Evolutionary conservation across 495 filamentous ascomycete species (phyloP).

Genomic region (Delitschia confertaspora): DNA sequence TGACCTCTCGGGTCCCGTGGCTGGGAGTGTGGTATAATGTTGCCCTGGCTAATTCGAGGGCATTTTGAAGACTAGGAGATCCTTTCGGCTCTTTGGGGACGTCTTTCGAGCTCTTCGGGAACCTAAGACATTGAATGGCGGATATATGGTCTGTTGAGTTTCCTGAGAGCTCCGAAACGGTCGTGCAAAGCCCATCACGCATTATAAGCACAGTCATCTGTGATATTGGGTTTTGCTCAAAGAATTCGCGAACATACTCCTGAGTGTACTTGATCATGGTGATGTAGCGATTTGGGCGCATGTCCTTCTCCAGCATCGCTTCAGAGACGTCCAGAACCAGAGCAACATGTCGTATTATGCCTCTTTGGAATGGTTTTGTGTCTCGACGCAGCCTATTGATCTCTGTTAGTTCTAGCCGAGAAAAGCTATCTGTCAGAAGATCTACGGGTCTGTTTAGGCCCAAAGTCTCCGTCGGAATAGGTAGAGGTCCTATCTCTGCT

Average conservation of each 20-base stretch:
- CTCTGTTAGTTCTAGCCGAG: background rate
- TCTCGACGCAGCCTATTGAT: slow-evolving; percentile 64
- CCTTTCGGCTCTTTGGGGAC: slow-evolving; percentile 68
- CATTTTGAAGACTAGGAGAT: slow-evolving; percentile 86
- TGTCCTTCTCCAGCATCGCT: slow-evolving; percentile 91
- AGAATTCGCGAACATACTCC: slow-evolving; percentile 87
- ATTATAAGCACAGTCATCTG: slow-evolving; percentile 86
- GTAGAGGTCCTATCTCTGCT: too few species aligned
- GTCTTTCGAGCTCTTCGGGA: slow-evolving; percentile 16
- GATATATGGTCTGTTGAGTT: slow-evolving; percentile 84
- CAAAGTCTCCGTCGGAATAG: too few species aligned
- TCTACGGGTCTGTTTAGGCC: too few species aligned
- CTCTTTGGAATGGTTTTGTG: slow-evolving; percentile 87
- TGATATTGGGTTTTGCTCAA: slow-evolving; percentile 98
- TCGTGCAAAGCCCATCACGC: slow-evolving; percentile 74
- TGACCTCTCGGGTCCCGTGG: slow-evolving; percentile 85
- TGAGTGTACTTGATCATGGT: slow-evolving; percentile 74
- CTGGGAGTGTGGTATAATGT: slow-evolving; percentile 83
- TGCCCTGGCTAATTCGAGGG: slow-evolving; percentile 85
- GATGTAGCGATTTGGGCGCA: slow-evolving; percentile 77
- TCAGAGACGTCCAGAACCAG: slow-evolving; percentile 87
- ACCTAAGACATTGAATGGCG: slow-evolving; percentile 58
- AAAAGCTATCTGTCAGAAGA: background rate
- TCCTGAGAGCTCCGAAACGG: slow-evolving; percentile 81
- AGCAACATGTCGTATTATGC: slow-evolving; percentile 90